phyloP scores from a whole-genome alignment of 2,329 filamentous ascomycete genomes.

The Verticillium albo-atrum region DNA sequence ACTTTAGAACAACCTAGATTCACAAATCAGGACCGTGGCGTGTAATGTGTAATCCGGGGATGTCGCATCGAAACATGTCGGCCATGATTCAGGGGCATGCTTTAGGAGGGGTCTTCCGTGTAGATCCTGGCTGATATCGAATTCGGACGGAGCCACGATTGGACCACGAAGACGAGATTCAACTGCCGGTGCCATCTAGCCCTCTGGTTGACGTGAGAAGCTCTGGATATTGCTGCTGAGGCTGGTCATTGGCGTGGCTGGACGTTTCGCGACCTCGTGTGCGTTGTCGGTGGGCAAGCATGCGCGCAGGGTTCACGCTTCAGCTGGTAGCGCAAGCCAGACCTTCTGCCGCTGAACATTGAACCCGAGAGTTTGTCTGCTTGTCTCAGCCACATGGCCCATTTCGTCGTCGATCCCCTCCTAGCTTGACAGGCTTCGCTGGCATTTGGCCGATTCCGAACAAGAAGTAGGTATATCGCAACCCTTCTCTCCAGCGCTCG shows the following conservation, averaged over 20 bases:
- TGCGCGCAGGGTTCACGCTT: background rate
- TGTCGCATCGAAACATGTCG: background rate
- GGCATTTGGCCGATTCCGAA: no score
- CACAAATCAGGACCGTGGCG: no score
- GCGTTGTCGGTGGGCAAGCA: background rate
- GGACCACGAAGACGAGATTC: background rate
- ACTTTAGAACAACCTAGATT: no score
- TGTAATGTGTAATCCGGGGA: no score
- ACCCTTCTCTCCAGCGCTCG: background rate
- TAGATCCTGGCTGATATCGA: background rate
- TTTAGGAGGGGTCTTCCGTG: background rate
- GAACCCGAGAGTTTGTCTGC: background rate
- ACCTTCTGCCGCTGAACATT: background rate
- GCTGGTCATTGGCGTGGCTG: background rate
- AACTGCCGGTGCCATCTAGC: no score
- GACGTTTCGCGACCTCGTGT: background rate
- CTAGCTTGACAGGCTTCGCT: no score
- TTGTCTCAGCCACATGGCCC: background rate
- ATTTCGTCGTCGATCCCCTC: background rate
- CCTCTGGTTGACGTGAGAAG: background rate
- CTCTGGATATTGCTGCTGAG: background rate
- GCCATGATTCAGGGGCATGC: background rate
- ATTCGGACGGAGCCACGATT: background rate
- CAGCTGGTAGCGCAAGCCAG: background rate
- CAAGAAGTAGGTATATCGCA: background rate